Conservation (phyloP, 768 basidiomycete species). For the Boletus sensibilis region DNA sequence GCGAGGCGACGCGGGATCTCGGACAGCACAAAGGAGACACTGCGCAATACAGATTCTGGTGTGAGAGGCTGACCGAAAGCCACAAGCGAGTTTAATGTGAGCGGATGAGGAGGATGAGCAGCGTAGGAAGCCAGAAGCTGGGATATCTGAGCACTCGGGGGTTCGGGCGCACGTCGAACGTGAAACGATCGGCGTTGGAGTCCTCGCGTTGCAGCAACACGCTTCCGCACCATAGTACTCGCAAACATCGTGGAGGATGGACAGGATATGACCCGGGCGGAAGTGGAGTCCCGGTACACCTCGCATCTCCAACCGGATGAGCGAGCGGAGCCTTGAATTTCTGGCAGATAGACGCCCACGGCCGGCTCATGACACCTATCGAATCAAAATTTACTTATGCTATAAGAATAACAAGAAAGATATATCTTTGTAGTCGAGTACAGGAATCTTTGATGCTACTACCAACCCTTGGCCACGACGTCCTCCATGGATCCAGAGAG, state of each 20-base stretch:
- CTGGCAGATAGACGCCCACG: background rate
- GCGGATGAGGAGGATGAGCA: slow-evolving; percentile 59
- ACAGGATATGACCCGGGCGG: background rate
- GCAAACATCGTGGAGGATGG: slow-evolving; percentile 6
- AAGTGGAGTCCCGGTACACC: background rate
- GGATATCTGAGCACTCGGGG: slow-evolving; percentile 51
- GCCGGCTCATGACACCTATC: background rate
- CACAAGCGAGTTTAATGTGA: slow-evolving; percentile 70
- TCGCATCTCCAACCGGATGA: background rate
- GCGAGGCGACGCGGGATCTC: slow-evolving; percentile 80
- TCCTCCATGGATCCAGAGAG: background rate
- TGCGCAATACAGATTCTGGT: slow-evolving; percentile 64
- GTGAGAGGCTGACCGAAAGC: slow-evolving; percentile 76
- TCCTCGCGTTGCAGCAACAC: background rate
- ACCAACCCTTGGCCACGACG: background rate
- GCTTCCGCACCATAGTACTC: slow-evolving; percentile 1
- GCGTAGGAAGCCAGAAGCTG: slow-evolving; percentile 63
- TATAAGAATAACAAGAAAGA: slow-evolving; percentile 25
- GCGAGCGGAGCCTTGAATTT: background rate
- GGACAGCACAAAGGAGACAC: slow-evolving; percentile 69
- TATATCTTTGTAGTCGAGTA: slow-evolving; percentile 26
- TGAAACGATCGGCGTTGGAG: slow-evolving; percentile 22
- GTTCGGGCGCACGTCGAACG: slow-evolving; percentile 45
- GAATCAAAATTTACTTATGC: slow-evolving; percentile 3
- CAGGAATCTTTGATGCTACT: slow-evolving; percentile 15